Conservation (phyloP, 805 yeast species). For the Ogataea ramenticola region DNA sequence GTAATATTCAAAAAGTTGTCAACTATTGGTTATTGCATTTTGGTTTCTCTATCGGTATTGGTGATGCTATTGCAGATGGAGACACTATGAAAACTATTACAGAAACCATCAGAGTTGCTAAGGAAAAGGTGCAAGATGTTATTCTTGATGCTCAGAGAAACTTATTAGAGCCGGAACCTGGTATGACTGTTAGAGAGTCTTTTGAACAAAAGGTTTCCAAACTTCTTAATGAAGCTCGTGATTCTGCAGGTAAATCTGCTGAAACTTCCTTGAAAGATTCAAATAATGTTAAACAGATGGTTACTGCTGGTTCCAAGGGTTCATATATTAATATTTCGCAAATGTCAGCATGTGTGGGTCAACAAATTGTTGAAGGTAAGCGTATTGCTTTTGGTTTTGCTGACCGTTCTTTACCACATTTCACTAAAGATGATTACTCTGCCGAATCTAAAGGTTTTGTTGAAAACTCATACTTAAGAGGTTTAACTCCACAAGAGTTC, state of each 20-base stretch:
- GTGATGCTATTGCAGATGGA: conserved; percentile 99
- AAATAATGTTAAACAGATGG: conserved; percentile 98
- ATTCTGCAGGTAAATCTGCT: conserved; percentile 97
- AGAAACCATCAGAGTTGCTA: conserved; percentile 87
- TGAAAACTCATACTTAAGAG: conserved; percentile 94
- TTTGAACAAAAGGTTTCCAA: conserved; percentile 96
- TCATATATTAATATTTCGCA: conserved; percentile 97
- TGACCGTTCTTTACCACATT: conserved; percentile 95
- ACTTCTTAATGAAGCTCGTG: conserved; percentile 96
- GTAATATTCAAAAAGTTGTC: conserved; percentile 90
- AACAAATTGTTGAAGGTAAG: conserved; percentile 98
- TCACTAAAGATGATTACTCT: conserved; percentile 96
- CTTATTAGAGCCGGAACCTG: conserved; percentile 88
- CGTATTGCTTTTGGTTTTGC: conserved; percentile 97
- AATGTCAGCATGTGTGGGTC: conserved; percentile 99
- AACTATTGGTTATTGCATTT: conserved; percentile 94
- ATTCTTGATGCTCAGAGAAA: conserved; percentile 89
- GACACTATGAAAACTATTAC: conserved; percentile 92
- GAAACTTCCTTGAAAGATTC: conserved; percentile 91
- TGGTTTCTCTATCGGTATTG: conserved; percentile 98
- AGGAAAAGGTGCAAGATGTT: conserved; percentile 88
- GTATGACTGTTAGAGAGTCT: conserved; percentile 98
- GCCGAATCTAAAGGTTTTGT: conserved; percentile 98
- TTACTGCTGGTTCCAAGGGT: conserved; percentile 98
- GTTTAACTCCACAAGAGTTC: conserved; percentile 97